A percentile compares a stretch with the other conserved stretches of the same genome.
These are phyloP conservation scores for Apophysomyces sp. DNA, from an alignment of 371 early-diverging fungal species.

Conservation along the genomic window DNA sequence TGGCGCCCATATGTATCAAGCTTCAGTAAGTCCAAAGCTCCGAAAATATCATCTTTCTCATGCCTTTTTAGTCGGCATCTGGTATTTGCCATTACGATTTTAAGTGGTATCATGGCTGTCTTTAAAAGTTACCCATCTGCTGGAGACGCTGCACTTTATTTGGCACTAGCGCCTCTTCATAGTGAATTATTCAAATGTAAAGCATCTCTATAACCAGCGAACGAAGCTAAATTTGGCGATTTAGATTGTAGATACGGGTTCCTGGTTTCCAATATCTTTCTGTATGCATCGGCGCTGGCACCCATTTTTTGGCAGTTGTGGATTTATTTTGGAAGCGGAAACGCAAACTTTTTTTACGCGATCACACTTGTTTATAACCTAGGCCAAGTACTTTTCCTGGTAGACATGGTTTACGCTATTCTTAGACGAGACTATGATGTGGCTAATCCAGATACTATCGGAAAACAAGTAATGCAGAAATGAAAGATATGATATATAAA, in stretches of 20 bases:
- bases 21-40: constrained; percentile 52
- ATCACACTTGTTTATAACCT: constrained; percentile 89
- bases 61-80: constrained; percentile 63
- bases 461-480: constrained; percentile 60
- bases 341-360: constrained; percentile 97
- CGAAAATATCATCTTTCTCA: not conserved
- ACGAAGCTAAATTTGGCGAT: too few relatives aligned
- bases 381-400: constrained; percentile 78
- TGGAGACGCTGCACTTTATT: constrained; percentile 81
- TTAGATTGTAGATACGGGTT: constrained; percentile 72
- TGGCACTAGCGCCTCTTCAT: constrained; percentile 77
- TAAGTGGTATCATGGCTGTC: constrained; percentile 73
- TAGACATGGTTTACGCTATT: constrained; percentile 76
- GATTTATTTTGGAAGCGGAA: constrained; percentile 93
- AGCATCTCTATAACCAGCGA: too few relatives aligned
- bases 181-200: constrained; percentile 88
- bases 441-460: constrained; percentile 57
- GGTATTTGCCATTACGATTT: constrained; percentile 67
- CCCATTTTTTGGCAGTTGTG: constrained; percentile 94
- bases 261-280: constrained; percentile 61
- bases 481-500: constrained; percentile 19
- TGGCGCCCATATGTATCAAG: constrained; percentile 75
- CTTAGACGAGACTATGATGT: constrained; percentile 80
- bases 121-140: constrained; percentile 93
- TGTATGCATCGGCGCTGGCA: constrained; percentile 74